Conservation (phyloP, 169 alveolate species). For the Eimeria maxima region DNA sequence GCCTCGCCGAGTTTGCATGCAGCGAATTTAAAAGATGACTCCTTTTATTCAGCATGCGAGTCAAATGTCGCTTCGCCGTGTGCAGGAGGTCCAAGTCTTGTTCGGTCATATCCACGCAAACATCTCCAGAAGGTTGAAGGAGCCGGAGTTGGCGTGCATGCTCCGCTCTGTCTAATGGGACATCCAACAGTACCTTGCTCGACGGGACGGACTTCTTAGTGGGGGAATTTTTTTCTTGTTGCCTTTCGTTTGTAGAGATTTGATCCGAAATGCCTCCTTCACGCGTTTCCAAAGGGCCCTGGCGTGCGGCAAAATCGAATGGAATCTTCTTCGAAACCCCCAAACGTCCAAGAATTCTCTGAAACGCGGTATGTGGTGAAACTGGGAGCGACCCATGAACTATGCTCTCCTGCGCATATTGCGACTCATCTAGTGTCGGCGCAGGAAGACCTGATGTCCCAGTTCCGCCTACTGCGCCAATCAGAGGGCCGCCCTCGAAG, state of each 20-base stretch:
- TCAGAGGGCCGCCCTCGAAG: neutral
- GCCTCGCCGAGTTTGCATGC: neutral
- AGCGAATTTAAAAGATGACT: neutral
- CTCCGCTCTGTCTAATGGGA: neutral
- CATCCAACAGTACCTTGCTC: neutral
- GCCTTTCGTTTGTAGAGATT: neutral
- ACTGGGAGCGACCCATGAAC: neutral
- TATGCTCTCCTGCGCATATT: neutral
- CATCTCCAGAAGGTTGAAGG: neutral
- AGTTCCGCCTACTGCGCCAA: neutral
- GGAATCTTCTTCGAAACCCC: too few relatives aligned
- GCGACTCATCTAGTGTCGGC: neutral
- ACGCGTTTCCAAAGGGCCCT: neutral
- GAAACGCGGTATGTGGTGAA: neutral
- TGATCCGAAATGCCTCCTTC: neutral
- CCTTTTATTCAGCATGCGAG: neutral
- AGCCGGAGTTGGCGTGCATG: neutral
- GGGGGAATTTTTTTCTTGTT: neutral
- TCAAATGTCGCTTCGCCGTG: neutral
- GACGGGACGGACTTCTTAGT: neutral
- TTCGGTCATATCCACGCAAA: neutral
- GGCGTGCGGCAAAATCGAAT: neutral
- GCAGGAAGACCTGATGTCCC: neutral
- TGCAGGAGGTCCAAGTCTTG: neutral
- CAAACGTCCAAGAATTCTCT: neutral